phyloP scores from a whole-genome alignment of 202 grass and related monocot genomes.

The Panicum virgatum region DNA sequence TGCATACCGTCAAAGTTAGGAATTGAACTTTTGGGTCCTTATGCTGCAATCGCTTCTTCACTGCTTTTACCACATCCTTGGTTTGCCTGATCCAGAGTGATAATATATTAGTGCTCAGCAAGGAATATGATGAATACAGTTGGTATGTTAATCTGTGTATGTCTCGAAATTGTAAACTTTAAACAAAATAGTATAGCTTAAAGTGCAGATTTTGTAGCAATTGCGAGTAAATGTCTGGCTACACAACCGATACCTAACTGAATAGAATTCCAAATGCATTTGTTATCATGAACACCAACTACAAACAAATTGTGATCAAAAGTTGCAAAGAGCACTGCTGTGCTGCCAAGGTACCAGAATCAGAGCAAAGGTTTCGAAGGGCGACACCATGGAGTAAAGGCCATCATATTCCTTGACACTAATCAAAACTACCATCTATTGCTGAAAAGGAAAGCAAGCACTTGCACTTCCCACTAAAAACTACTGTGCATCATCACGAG shows the following conservation, averaged over 20 bases:
- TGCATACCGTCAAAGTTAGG: constrained; percentile 65
- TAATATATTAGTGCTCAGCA: constrained; percentile 21
- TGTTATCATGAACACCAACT: not conserved
- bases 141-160: not conserved
- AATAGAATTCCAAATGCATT: not conserved
- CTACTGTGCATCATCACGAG: not conserved
- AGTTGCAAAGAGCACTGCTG: not conserved
- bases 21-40: constrained; percentile 89
- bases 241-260: not conserved
- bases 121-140: not conserved
- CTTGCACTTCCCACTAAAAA: not conserved
- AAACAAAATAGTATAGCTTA: not conserved
- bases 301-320: not conserved
- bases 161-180: not conserved
- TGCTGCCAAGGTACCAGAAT: not conserved
- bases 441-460: not conserved
- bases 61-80: constrained; percentile 81
- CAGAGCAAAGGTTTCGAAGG: not conserved
- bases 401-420: not conserved
- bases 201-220: not conserved
- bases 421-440: not conserved
- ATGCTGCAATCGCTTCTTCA: constrained; percentile 81
- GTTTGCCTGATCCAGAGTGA: constrained; percentile 69
- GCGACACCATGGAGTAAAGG: not conserved
- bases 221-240: not conserved